Evolutionary conservation across 2,329 filamentous ascomycete species (phyloP), one percentile per base, ranked within the genome.

Genomic region (Drechslerella dactyloides): DNA sequence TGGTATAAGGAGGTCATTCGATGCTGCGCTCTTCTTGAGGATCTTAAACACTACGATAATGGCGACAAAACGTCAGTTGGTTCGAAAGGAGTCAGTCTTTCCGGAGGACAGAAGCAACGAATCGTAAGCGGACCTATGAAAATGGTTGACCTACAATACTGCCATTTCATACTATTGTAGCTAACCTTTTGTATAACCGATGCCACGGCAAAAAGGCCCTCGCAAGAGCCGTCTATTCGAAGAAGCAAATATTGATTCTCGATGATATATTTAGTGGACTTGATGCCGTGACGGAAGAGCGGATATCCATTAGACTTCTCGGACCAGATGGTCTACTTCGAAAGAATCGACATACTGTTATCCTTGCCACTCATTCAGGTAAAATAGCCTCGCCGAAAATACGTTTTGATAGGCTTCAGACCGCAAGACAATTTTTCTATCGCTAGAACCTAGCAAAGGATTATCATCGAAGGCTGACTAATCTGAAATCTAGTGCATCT

Each of bases 21-120:
- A 1, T 78, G 78, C 0, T 82, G 81, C 30, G 78, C 78, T 63
- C 76, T 82, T 0, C 63, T 73, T 1, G 54, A 73, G 0, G 81
- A 80, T 44, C 76, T 82, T 1, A 77, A 79, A 7, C 76, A 76
- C 2, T 76, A 83, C 17, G 74, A 78, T 1, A 69, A 77, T 2
- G 68, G 68, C 19, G 68, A 72, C 35, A 53, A 54, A n/a, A 72
- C 68, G 8, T 27, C 65, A 1, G 77, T 83, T 42, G 82, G 82
- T 1, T 57, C 60, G n/a, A 81, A 81, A 30, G 82, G 83, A 0
- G 78, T 82, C 53, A 79, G 78, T 2, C 77, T 84, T 0, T 82
- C 81, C 2, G 83, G 83, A 4, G 82, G 82, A 0, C 83, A 84
- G 73, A 81, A 80, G 70, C 80, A 82, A 56, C 78, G 81, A 15